Percentiles rank a stretch among this genome's conserved stretches.
Conservation (phyloP, 495 filamentous ascomycete genomes). For the Penicillium pulvis region DNA sequence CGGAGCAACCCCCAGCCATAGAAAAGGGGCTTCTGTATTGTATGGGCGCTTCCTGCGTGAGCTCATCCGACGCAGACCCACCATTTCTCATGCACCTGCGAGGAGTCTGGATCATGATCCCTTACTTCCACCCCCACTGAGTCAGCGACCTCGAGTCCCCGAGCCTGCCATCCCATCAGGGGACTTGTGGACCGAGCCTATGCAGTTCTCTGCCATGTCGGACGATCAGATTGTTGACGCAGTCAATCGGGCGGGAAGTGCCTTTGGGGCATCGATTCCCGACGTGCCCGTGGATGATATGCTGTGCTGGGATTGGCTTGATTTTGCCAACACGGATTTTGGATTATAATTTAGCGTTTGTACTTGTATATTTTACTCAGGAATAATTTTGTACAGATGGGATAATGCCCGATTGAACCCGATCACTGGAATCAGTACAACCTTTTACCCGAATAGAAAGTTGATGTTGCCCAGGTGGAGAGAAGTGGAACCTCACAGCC, state of each 20-base stretch:
- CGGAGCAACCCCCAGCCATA: slow-evolving; percentile 61
- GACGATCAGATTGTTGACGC: slow-evolving; percentile 65
- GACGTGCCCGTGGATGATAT: slow-evolving; percentile 58
- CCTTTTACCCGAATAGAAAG: background rate
- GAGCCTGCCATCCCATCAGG: slow-evolving; percentile 25
- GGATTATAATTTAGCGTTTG: background rate
- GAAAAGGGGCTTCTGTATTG: slow-evolving; percentile 62
- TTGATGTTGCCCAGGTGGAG: background rate
- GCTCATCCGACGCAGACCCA: slow-evolving; percentile 50
- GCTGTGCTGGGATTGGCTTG: slow-evolving; percentile 60
- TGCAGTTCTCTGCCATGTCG: slow-evolving; percentile 70
- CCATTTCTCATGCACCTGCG: slow-evolving; percentile 5
- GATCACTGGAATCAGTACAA: background rate
- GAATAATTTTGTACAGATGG: background rate
- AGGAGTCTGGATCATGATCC: slow-evolving; percentile 11
- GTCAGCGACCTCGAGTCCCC: slow-evolving; percentile 17
- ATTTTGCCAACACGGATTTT: slow-evolving; percentile 56
- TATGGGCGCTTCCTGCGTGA: slow-evolving; percentile 65
- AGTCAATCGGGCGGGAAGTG: slow-evolving; percentile 58
- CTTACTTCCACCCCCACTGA: slow-evolving; percentile 19
- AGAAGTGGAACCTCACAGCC: background rate
- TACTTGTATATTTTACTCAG: background rate
- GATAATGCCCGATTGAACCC: background rate
- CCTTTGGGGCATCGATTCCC: slow-evolving; percentile 55
- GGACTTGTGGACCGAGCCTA: slow-evolving; percentile 51